Conservation (phyloP, 768 basidiomycete species). For the Megacollybia marginata region DNA sequence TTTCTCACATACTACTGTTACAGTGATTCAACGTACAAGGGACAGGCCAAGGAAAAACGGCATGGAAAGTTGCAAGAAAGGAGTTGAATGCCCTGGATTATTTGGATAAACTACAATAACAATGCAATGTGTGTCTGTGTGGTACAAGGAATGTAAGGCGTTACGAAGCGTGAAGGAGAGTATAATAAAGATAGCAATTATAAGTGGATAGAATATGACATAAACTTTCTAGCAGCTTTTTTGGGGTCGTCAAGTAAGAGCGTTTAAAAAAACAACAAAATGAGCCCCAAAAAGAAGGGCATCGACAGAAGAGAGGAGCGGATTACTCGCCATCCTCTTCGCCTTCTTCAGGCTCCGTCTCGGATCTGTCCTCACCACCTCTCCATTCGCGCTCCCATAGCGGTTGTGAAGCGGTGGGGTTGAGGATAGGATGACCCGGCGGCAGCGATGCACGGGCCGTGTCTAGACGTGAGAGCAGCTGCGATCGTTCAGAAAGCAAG, state of each 20-base stretch:
- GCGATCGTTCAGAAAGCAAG: slow-evolving; percentile 52
- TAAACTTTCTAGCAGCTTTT: not conserved
- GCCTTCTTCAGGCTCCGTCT: slow-evolving; percentile 36
- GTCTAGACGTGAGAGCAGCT: slow-evolving; percentile 51
- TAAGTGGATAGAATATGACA: not conserved
- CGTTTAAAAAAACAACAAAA: not conserved
- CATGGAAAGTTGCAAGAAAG: not conserved
- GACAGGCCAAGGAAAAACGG: not conserved
- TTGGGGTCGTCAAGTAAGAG: not conserved
- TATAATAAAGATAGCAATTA: not conserved
- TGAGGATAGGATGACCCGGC: slow-evolving; percentile 51
- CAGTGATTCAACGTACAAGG: too few relatives aligned
- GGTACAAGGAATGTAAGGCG: not conserved
- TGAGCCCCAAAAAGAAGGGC: not conserved
- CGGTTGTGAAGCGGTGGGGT: slow-evolving; percentile 25
- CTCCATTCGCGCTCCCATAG: slow-evolving; percentile 85
- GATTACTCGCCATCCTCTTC: slow-evolving; percentile 29
- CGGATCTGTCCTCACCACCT: slow-evolving; percentile 53
- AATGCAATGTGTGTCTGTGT: too few relatives aligned
- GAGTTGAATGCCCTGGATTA: not conserved
- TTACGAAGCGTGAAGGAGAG: not conserved
- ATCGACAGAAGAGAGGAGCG: not conserved
- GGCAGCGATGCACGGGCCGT: slow-evolving; percentile 52
- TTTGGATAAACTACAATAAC: too few relatives aligned
- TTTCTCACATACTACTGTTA: too few relatives aligned